Percentiles rank a stretch among this genome's conserved stretches.
These are phyloP conservation scores for Lotmaria passim DNA, from an alignment of 208 protist species.

Conservation along the genomic window DNA sequence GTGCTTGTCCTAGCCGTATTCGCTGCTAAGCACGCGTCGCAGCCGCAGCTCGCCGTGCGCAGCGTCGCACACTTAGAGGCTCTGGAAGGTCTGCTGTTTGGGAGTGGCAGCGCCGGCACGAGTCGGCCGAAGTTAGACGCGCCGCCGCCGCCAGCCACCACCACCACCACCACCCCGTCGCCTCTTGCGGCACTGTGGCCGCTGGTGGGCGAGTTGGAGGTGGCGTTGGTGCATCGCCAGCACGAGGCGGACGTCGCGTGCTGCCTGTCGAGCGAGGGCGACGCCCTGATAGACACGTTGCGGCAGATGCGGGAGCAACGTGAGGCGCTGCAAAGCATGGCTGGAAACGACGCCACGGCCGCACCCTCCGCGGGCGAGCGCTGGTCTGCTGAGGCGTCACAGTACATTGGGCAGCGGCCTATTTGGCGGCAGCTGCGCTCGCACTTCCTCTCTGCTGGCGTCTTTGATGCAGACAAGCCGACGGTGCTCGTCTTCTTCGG, in stretches of 20 bases:
- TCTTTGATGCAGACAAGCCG: slow-evolving; percentile 79
- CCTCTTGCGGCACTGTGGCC: slow-evolving; percentile 29
- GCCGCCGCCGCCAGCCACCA: neutral
- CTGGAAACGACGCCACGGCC: neutral
- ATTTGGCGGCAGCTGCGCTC: slow-evolving; percentile 55
- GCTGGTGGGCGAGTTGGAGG: slow-evolving; percentile 41
- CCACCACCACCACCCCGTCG: neutral
- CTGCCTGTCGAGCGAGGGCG: slow-evolving; percentile 27
- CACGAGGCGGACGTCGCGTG: slow-evolving; percentile 50
- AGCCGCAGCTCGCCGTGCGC: slow-evolving; percentile 35
- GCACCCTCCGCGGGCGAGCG: slow-evolving; percentile 26
- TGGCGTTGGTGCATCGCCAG: slow-evolving; percentile 48
- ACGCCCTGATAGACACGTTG: slow-evolving; percentile 16
- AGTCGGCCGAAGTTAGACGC: neutral
- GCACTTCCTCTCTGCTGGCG: slow-evolving; percentile 64
- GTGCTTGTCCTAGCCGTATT: slow-evolving; percentile 51
- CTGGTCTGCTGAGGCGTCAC: slow-evolving; percentile 47
- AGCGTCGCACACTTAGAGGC: slow-evolving; percentile 42
- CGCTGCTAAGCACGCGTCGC: slow-evolving; percentile 19
- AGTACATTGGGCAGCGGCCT: slow-evolving; percentile 79
- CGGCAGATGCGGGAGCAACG: slow-evolving; percentile 24
- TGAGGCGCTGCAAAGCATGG: neutral
- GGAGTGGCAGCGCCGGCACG: neutral
- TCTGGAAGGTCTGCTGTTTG: slow-evolving; percentile 26
- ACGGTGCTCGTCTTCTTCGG: slow-evolving; percentile 87